A percentile compares a stretch with the other conserved stretches of the same genome.
phyloP scores from a whole-genome alignment of 176 grass and related monocot genomes.

The Tillandsia leiboldiana region DNA sequence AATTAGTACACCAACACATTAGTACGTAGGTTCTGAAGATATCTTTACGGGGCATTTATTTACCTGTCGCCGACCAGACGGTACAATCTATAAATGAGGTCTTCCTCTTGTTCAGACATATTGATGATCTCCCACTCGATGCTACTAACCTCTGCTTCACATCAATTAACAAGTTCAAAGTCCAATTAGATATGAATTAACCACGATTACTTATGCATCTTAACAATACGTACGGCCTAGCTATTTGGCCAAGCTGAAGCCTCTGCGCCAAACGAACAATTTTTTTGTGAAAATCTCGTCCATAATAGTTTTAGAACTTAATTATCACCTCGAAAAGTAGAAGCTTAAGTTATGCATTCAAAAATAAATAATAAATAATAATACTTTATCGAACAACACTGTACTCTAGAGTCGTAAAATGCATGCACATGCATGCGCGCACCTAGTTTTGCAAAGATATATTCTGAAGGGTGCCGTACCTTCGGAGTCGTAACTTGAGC shows the following conservation, averaged over 20 bases:
- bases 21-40: background rate
- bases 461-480: background rate
- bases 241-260: too few species aligned
- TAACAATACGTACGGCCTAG: too few species aligned
- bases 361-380: background rate
- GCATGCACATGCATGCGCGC: too few species aligned
- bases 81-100: slow-evolving; percentile 49
- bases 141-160: slow-evolving; percentile 29
- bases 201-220: background rate
- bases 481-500: background rate
- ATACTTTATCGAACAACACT: too few species aligned
- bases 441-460: background rate
- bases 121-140: slow-evolving; percentile 26
- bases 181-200: background rate
- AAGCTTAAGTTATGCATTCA: too few species aligned
- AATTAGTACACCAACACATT: background rate
- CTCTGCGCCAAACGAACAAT: too few species aligned
- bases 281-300: too few species aligned
- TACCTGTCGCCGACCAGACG: slow-evolving; percentile 50
- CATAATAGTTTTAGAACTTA: too few species aligned
- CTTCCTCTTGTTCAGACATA: slow-evolving; percentile 49
- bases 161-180: background rate
- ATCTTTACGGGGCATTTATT: too few species aligned
- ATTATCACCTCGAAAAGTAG: background rate
- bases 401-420: background rate